Conservation (phyloP, 2,329 filamentous ascomycete genomes). For the Sporothrix curviconia region DNA sequence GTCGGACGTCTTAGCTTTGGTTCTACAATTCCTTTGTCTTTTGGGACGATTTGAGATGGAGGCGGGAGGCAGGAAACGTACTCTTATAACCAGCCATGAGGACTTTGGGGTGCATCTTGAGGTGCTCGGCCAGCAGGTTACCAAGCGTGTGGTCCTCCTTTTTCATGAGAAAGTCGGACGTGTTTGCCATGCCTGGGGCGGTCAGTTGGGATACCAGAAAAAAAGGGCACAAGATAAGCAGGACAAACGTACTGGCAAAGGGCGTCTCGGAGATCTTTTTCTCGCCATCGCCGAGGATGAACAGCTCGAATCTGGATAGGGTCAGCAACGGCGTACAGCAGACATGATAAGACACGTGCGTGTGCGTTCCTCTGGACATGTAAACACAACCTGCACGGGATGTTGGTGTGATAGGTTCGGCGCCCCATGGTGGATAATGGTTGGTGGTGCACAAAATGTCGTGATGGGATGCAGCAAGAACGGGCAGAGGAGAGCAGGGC, state of each 20-base stretch:
- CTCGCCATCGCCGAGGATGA: conserved; percentile 79
- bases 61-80: conserved; percentile 30
- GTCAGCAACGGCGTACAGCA: background rate
- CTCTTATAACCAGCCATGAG: conserved; percentile 89
- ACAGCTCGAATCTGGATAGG: conserved; percentile 74
- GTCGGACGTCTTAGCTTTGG: too few relatives aligned
- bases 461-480: background rate
- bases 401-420: conserved; percentile 8
- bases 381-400: background rate
- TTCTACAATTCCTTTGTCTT: background rate
- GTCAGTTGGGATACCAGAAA: background rate
- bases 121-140: conserved; percentile 79
- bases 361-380: background rate
- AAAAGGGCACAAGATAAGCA: background rate
- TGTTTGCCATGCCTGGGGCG: conserved; percentile 76
- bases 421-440: background rate
- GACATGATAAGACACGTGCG: background rate
- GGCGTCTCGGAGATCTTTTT: conserved; percentile 87
- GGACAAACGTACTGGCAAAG: conserved; percentile 67
- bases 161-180: conserved; percentile 89
- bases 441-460: background rate
- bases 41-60: too few relatives aligned
- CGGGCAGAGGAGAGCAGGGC: too few relatives aligned
- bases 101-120: conserved; percentile 78
- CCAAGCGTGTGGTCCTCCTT: conserved; percentile 96